Percentiles rank a stretch among this genome's conserved stretches.
Conservation (phyloP, 768 basidiomycete species). For the Phlegmacium glaucopus region DNA sequence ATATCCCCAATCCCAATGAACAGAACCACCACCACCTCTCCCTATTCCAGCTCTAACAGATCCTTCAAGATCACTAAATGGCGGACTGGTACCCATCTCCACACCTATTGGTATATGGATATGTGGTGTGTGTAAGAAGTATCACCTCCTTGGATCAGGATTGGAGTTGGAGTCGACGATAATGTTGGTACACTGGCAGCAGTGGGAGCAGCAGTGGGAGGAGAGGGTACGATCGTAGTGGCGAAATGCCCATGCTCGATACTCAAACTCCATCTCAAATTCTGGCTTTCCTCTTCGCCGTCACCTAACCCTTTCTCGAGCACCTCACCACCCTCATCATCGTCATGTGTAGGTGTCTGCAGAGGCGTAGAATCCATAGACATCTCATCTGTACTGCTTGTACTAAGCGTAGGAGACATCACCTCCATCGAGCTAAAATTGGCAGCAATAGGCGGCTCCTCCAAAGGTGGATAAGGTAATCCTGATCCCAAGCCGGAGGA, state of each 20-base stretch:
- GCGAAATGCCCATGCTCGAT: not conserved
- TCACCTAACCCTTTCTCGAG: not conserved
- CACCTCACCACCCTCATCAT: not conserved
- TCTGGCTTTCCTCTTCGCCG: slow-evolving; percentile 2
- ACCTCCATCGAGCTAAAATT: too few species aligned
- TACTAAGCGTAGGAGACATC: too few species aligned
- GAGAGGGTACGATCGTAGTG: too few species aligned
- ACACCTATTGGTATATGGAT: not conserved
- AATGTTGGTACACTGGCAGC: too few species aligned
- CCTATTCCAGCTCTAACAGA: not conserved
- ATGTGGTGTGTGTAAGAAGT: not conserved
- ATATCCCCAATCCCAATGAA: slow-evolving; percentile 22
- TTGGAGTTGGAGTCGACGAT: not conserved
- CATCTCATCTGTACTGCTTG: not conserved
- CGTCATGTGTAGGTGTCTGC: slow-evolving; percentile 14
- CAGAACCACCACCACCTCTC: not conserved
- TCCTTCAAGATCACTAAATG: slow-evolving; percentile 25
- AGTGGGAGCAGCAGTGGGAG: slow-evolving; percentile 4
- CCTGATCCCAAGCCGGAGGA: too few species aligned
- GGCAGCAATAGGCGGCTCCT: too few species aligned
- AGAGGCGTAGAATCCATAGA: slow-evolving; percentile 17
- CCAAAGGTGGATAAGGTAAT: too few species aligned
- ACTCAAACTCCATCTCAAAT: not conserved
- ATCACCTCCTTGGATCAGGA: too few species aligned
- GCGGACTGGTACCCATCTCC: slow-evolving; percentile 28